phyloP scores from a whole-genome alignment of 2,329 filamentous ascomycete genomes.

The Atkinsonella texensis region DNA sequence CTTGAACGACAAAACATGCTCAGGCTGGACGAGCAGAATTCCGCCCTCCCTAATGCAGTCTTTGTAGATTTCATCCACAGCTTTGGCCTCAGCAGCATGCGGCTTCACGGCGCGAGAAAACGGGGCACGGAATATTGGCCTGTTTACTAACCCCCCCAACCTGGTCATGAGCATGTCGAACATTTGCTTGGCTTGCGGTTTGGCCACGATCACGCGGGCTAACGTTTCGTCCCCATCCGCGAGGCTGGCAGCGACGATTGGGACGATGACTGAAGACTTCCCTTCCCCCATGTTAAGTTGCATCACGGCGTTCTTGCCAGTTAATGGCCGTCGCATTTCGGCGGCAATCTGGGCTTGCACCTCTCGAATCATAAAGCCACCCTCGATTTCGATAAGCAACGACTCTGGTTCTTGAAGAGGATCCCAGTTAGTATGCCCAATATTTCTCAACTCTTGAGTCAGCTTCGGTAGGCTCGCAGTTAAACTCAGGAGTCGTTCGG shows the following conservation, averaged over 20 bases:
- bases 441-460: constrained; percentile 31
- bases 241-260: constrained; percentile 44
- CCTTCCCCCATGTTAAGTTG: constrained; percentile 64
- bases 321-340: constrained; percentile 37
- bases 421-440: constrained; percentile 45
- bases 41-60: constrained; percentile 39
- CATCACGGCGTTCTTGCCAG: constrained; percentile 38
- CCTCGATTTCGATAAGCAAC: constrained; percentile 53
- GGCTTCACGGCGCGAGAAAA: constrained; percentile 41
- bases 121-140: constrained; percentile 44
- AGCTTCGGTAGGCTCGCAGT: constrained; percentile 19
- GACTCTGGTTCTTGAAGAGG: constrained; percentile 42
- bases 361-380: constrained; percentile 45
- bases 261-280: constrained; percentile 58
- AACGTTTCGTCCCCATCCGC: constrained; percentile 33
- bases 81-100: constrained; percentile 12
- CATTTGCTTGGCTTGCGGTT: constrained; percentile 47
- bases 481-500: constrained; percentile 24
- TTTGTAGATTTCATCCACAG: constrained; percentile 26
- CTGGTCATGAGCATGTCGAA: constrained; percentile 13
- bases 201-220: constrained; percentile 47
- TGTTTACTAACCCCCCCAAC: constrained; percentile 42
- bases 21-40: constrained; percentile 49
- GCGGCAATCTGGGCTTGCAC: constrained; percentile 46
- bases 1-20: constrained; percentile 52